Base-by-base conservation (phyloP, 1,284 basidiomycete genomes). In the Amylostereum areolatum region DNA sequence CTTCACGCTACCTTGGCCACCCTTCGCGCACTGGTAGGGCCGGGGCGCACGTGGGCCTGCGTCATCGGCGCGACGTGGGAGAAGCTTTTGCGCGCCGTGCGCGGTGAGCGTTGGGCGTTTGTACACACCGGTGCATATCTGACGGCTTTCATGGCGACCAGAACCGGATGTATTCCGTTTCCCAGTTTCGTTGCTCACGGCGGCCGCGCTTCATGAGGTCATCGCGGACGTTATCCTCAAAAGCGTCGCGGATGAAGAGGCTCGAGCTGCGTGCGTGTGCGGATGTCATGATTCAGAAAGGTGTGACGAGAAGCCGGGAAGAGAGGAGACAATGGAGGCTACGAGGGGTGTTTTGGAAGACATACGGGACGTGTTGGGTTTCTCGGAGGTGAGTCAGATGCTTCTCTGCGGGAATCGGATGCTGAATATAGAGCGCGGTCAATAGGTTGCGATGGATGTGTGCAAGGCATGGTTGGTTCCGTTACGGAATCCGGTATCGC, bases 101-200 rank as follows among this genome's bases (percentile, higher is more conserved):
- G 33, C 40, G 46, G 55, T 57, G 46, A 5, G 37, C 27, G n/a
- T n/a, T n/a, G n/a, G n/a, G n/a, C n/a, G n/a, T n/a, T n/a, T n/a
- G n/a, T n/a, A n/a, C n/a, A n/a, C n/a, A n/a, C n/a, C n/a, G n/a
- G n/a, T n/a, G n/a, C 34, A 8, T 35, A 36, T 8, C 4, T 31
- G 27, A 33, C n/a, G 3, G 18, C 32, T 31, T 30, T 7, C 41
- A 10, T 33, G 28, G 8, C 25, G 28, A 25, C n/a, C 27, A 57
- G 54, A 48, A 31, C 48, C 49, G 3, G 43, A 46, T 34, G 31
- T 56, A 32, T 27, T 49, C 18, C 34, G 42, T 36, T 56, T 56
- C 25, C 45, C 50, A 6, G 32, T 54, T 24, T 56, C 55, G 6
- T 11, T 56, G 12, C 52, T 57, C 34, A 54, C 50, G 2, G 42